Conservation (phyloP, 768 basidiomycete species). For the Tylopilus vinaceipallidus region DNA sequence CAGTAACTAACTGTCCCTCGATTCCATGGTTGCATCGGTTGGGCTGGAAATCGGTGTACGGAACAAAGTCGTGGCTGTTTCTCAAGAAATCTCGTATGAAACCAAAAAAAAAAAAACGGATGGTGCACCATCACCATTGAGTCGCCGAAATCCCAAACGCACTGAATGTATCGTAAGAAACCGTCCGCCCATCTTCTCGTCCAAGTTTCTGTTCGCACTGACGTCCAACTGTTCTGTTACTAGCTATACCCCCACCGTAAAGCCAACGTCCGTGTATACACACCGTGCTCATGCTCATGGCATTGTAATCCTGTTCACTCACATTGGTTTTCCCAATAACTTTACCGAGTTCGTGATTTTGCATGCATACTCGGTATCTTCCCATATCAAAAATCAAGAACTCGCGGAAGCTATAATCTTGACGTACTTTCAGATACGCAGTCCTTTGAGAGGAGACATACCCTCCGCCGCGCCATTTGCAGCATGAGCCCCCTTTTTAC, state of each 20-base stretch:
- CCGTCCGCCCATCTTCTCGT: slow-evolving; percentile 93
- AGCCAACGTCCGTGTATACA: slow-evolving; percentile 30
- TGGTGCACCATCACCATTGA: slow-evolving; percentile 73
- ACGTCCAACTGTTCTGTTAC: slow-evolving; percentile 98
- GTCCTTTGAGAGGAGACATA: slow-evolving; percentile 87
- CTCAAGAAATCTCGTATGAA: slow-evolving; percentile 76
- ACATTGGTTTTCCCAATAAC: slow-evolving; percentile 96
- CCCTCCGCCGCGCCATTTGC: slow-evolving; percentile 98
- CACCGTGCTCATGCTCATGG: slow-evolving; percentile 99
- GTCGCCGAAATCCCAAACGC: slow-evolving; percentile 93
- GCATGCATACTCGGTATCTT: slow-evolving; percentile 99
- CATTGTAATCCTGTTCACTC: too few relatives aligned
- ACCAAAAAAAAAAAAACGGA: background rate
- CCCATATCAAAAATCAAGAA: slow-evolving; percentile 98
- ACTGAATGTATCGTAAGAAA: slow-evolving; percentile 93
- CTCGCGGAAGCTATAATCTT: slow-evolving; percentile 99
- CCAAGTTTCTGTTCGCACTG: slow-evolving; percentile 95
- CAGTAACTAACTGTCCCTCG: slow-evolving; percentile 96
- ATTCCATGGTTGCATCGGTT: slow-evolving; percentile 94
- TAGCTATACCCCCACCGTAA: slow-evolving; percentile 50
- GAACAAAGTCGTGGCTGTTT: slow-evolving; percentile 83
- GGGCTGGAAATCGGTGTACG: slow-evolving; percentile 70
- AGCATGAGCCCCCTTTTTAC: slow-evolving; percentile 98
- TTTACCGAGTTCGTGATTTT: slow-evolving; percentile 99
- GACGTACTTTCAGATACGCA: slow-evolving; percentile 97